A percentile compares a stretch with the other conserved stretches of the same genome.
Conservation (phyloP, 2,329 filamentous ascomycete species). For the Venturia asperata region DNA sequence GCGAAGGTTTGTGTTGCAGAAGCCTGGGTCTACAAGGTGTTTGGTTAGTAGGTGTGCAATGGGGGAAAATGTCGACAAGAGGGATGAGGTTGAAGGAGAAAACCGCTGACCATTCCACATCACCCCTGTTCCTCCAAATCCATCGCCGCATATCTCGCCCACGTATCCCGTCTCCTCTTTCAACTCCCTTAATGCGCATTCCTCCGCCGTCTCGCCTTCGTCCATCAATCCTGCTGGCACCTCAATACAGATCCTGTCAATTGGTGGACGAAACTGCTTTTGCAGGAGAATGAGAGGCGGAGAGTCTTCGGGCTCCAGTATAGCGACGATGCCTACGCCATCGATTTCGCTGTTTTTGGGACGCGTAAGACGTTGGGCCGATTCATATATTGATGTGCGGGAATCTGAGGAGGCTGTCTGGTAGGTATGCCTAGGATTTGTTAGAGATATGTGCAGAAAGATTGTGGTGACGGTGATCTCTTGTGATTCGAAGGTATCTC, state of each 20-base stretch:
- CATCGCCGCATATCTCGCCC: slow-evolving; percentile 37
- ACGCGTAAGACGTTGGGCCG: slow-evolving; percentile 62
- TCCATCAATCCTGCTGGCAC: slow-evolving; percentile 57
- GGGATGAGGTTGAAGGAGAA: neutral
- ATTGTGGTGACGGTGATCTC: neutral
- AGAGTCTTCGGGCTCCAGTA: slow-evolving; percentile 38
- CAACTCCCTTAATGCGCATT: slow-evolving; percentile 53
- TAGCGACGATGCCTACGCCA: slow-evolving; percentile 65
- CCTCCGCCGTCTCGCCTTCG: slow-evolving; percentile 50
- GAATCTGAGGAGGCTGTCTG: slow-evolving; percentile 50
- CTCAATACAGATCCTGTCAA: slow-evolving; percentile 55
- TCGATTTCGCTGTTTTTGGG: slow-evolving; percentile 57
- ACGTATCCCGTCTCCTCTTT: slow-evolving; percentile 60
- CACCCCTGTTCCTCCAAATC: slow-evolving; percentile 33
- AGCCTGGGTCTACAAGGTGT: slow-evolving; percentile 32
- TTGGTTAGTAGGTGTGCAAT: neutral
- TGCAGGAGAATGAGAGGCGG: slow-evolving; percentile 34
- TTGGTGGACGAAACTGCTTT: slow-evolving; percentile 54
- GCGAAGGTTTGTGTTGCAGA: slow-evolving; percentile 39
- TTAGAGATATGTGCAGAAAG: neutral
- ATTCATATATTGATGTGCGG: slow-evolving; percentile 59
- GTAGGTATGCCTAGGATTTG: slow-evolving; percentile 43
- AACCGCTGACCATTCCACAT: slow-evolving; percentile 38
- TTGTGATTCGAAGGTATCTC: no score
- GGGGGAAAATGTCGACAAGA: neutral